Evolutionary conservation across 768 basidiomycete genomes (phyloP).

Genomic region (Royoungia palumana): DNA sequence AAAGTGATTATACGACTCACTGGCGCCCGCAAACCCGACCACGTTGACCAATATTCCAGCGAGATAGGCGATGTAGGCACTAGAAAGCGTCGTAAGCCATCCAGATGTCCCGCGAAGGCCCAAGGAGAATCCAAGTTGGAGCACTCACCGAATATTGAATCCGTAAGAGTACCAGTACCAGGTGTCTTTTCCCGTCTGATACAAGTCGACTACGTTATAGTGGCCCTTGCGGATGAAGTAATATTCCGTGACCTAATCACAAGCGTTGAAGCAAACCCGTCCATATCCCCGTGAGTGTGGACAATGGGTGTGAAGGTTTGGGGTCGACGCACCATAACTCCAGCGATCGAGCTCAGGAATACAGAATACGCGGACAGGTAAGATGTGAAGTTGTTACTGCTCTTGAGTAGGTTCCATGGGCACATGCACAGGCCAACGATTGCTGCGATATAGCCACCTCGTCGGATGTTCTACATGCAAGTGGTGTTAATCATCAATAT

Average conservation of each 20-base stretch:
- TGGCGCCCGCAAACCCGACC: slow-evolving; percentile 76
- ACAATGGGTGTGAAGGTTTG: background rate
- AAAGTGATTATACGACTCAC: slow-evolving; percentile 33
- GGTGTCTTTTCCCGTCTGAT: slow-evolving; percentile 49
- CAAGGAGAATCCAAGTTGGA: background rate
- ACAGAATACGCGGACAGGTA: slow-evolving; percentile 83
- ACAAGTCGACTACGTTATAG: slow-evolving; percentile 70
- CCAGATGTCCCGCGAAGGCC: slow-evolving; percentile 5
- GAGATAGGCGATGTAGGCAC: slow-evolving; percentile 65
- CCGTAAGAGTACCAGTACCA: slow-evolving; percentile 79
- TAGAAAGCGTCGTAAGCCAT: slow-evolving; percentile 18
- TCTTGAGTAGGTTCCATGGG: slow-evolving; percentile 74
- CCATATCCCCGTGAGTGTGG: background rate
- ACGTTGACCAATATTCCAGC: slow-evolving; percentile 79
- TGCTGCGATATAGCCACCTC: slow-evolving; percentile 82
- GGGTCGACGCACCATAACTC: slow-evolving; percentile 62
- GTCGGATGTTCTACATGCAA: slow-evolving; percentile 62
- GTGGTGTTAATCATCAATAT: slow-evolving; percentile 1
- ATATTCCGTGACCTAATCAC: slow-evolving; percentile 66
- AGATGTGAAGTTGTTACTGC: slow-evolving; percentile 71
- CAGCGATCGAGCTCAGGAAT: slow-evolving; percentile 76
- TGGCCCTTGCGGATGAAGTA: slow-evolving; percentile 69
- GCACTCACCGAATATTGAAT: slow-evolving; percentile 60
- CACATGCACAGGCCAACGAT: slow-evolving; percentile 72
- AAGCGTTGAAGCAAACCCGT: background rate